phyloP scores from a whole-genome alignment of 257 asterid genomes.

The Primulina huaijiensis region DNA sequence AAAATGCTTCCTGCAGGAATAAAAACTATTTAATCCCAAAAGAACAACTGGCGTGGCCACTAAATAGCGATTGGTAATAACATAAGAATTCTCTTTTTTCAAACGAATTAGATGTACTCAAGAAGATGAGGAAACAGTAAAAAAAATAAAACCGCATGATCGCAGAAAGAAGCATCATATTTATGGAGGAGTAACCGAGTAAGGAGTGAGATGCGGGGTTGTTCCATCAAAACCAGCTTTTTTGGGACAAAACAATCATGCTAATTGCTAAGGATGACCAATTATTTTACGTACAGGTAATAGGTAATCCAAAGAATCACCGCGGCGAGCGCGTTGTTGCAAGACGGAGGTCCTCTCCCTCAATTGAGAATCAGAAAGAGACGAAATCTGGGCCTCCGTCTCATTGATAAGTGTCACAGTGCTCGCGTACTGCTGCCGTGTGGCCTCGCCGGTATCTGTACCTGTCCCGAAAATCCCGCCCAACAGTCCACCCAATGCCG shows the following conservation, averaged over 20 bases:
- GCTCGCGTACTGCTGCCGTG: slow-evolving; percentile 57
- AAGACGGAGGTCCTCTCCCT: slow-evolving; percentile 68
- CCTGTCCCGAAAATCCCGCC: slow-evolving; percentile 74
- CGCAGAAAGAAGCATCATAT: background rate
- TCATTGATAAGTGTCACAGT: slow-evolving; percentile 60
- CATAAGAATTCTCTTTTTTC: background rate
- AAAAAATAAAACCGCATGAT: background rate
- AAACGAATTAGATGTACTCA: background rate
- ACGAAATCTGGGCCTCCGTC: slow-evolving; percentile 67
- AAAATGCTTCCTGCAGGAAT: slow-evolving; percentile 85
- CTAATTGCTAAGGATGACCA: background rate
- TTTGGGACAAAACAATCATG: background rate
- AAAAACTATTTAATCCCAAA: slow-evolving; percentile 5
- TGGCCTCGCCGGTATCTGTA: slow-evolving; percentile 76
- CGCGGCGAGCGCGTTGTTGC: slow-evolving; percentile 62
- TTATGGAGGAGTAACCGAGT: background rate
- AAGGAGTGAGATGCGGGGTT: too few relatives aligned
- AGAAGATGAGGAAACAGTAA: too few relatives aligned
- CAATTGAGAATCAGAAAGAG: slow-evolving; percentile 71
- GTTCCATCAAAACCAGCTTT: background rate
- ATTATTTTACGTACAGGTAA: slow-evolving; percentile 61
- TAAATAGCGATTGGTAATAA: background rate
- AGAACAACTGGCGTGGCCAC: background rate
- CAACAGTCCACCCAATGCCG: slow-evolving; percentile 82
- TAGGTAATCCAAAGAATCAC: slow-evolving; percentile 75